Conservation (phyloP, 768 basidiomycete species). For the Roridomyces roridus region DNA sequence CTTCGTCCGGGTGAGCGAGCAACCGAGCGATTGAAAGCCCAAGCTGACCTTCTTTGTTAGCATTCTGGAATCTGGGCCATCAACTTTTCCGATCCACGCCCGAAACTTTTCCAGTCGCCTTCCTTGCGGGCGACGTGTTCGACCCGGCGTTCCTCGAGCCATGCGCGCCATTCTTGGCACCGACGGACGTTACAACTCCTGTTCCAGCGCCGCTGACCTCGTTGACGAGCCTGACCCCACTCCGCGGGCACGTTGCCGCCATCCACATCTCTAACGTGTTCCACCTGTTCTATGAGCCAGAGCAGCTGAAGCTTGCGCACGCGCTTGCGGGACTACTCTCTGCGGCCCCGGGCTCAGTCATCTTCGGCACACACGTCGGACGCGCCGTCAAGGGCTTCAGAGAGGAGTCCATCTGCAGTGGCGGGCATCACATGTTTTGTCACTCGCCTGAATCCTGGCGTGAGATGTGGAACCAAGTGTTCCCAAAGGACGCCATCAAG, state of each 20-base stretch:
- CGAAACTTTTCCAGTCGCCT: constrained; percentile 57
- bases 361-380: constrained; percentile 46
- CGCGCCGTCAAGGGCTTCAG: constrained; percentile 37
- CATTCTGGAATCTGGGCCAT: constrained; percentile 67
- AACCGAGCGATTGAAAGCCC: constrained; percentile 15
- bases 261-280: constrained; percentile 49
- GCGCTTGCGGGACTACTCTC: constrained; percentile 39
- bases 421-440: constrained; percentile 39
- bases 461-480: constrained; percentile 43
- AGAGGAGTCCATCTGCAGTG: background rate
- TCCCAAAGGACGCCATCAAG: constrained; percentile 33
- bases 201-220: constrained; percentile 32
- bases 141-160: constrained; percentile 49
- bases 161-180: constrained; percentile 25
- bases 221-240: constrained; percentile 48
- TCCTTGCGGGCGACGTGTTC: constrained; percentile 62
- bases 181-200: constrained; percentile 24
- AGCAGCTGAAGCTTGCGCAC: constrained; percentile 36
- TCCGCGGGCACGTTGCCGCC: constrained; percentile 52
- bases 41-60: constrained; percentile 37
- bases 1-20: constrained; percentile 34
- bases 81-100: constrained; percentile 61
- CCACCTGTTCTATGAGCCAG: constrained; percentile 42
- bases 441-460: constrained; percentile 44
- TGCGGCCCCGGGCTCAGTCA: constrained; percentile 39